Conservation (phyloP, 2,329 filamentous ascomycete species). For the Epichloe gansuensis region DNA sequence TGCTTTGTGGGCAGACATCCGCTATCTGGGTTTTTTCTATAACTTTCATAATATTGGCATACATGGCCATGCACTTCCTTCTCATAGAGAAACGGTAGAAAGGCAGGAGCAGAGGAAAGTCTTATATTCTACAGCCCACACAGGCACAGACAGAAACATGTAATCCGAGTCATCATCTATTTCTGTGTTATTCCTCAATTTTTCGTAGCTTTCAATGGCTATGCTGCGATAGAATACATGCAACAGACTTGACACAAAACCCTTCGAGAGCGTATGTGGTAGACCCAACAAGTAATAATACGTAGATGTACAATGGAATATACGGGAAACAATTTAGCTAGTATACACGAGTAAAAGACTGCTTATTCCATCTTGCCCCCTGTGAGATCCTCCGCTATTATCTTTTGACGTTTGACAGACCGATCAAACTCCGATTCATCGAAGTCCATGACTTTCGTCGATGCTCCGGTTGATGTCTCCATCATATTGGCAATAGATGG, state of each 20-base stretch:
- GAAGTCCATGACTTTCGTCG: constrained; percentile 24
- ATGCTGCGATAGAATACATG: not conserved
- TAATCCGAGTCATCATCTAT: not conserved
- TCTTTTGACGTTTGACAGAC: constrained; percentile 40
- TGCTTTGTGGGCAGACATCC: constrained; percentile 74
- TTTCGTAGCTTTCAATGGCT: not conserved
- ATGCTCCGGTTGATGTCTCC: constrained; percentile 20
- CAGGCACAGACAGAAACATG: not conserved
- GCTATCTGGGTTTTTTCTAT: constrained; percentile 76
- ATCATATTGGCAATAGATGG: constrained; percentile 34
- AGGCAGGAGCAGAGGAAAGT: not conserved
- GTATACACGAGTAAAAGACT: not conserved
- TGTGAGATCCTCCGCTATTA: constrained; percentile 45
- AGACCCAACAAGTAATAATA: too few species aligned
- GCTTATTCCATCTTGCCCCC: constrained; percentile 39
- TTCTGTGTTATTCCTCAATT: not conserved
- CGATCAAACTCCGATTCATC: constrained; percentile 28
- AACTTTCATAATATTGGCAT: constrained; percentile 77
- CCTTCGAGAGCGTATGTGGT: not conserved
- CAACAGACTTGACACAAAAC: not conserved
- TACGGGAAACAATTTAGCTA: not conserved
- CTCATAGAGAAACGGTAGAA: constrained; percentile 67
- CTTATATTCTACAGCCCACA: not conserved
- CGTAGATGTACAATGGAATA: not conserved
- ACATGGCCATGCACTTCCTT: constrained; percentile 83